phyloP scores from a whole-genome alignment of 2,329 filamentous ascomycete genomes.

The Clarireedia paspali region DNA sequence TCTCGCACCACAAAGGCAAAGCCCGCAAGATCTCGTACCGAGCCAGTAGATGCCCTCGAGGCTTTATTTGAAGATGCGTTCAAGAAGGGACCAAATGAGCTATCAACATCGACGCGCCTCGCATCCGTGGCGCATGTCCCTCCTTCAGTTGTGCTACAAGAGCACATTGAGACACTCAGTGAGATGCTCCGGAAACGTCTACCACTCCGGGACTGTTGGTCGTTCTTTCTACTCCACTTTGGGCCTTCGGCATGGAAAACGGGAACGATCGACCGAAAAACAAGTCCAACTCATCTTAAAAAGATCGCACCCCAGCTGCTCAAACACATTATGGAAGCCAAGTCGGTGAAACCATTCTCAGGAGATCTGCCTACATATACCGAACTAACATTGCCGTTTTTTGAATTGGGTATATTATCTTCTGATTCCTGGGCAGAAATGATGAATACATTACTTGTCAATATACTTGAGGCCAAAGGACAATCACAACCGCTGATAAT shows the following conservation, averaged over 20 bases:
- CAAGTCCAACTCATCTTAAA: conserved; percentile 17
- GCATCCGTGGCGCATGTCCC: conserved; percentile 1
- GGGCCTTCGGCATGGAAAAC: conserved; percentile 19
- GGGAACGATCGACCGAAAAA: conserved; percentile 7
- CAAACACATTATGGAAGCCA: conserved; percentile 18
- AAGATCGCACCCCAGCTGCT: conserved; percentile 15
- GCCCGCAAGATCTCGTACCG: not conserved
- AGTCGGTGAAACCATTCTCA: conserved; percentile 15
- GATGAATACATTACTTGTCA: conserved; percentile 18
- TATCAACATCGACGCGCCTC: not conserved
- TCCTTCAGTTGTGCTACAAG: conserved; percentile 21
- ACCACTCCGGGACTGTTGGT: conserved; percentile 22
- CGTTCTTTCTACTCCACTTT: conserved; percentile 28
- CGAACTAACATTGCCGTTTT: conserved; percentile 22
- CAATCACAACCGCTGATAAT: conserved; percentile 8
- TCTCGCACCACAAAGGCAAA: not conserved
- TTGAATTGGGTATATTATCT: conserved; percentile 20
- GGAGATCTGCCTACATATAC: conserved; percentile 21
- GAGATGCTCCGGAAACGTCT: conserved; percentile 19
- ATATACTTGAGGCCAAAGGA: conserved; percentile 7
- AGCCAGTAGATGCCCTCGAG: conserved; percentile 25
- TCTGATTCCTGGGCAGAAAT: conserved; percentile 23
- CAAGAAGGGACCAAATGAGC: conserved; percentile 6
- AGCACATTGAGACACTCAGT: conserved; percentile 21
- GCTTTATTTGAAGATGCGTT: conserved; percentile 26